Conservation (phyloP, 1,284 basidiomycete genomes). For the Ganoderma leucocontextum region DNA sequence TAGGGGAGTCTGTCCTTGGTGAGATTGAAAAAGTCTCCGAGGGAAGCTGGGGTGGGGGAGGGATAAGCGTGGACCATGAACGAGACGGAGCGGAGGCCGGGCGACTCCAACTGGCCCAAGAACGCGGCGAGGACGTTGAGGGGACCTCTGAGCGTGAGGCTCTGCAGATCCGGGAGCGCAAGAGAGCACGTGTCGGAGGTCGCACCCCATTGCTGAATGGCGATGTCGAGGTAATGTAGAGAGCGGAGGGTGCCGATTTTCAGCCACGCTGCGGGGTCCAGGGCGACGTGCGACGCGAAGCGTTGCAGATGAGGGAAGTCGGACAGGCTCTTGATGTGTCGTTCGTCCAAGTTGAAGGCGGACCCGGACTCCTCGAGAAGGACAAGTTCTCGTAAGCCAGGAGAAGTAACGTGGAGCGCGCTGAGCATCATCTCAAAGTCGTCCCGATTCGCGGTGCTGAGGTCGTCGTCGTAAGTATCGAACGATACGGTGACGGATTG, state of each 20-base stretch:
- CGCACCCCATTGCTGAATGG: neutral
- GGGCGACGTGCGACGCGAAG: neutral
- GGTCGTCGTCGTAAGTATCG: neutral
- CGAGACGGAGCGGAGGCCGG: too few species aligned
- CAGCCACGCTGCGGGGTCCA: neutral
- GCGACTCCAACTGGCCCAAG: too few species aligned
- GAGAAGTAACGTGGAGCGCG: neutral
- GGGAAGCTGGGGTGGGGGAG: neutral
- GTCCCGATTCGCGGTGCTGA: too few species aligned
- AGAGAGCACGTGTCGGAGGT: too few species aligned
- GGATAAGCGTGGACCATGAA: neutral
- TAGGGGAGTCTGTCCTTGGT: neutral
- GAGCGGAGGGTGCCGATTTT: neutral
- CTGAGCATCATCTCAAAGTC: neutral
- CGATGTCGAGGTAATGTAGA: neutral
- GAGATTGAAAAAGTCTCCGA: neutral
- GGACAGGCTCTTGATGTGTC: too few species aligned
- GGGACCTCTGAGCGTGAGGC: too few species aligned
- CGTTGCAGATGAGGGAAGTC: too few species aligned
- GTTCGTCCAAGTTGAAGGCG: too few species aligned
- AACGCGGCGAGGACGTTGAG: too few species aligned
- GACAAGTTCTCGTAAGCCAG: too few species aligned
- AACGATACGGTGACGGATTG: neutral
- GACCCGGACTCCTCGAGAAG: too few species aligned
- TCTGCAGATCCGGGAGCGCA: too few species aligned